These are phyloP conservation scores for Cladosporium oxysporum DNA, from an alignment of 2,329 filamentous ascomycete genomes.

Conservation along the genomic window DNA sequence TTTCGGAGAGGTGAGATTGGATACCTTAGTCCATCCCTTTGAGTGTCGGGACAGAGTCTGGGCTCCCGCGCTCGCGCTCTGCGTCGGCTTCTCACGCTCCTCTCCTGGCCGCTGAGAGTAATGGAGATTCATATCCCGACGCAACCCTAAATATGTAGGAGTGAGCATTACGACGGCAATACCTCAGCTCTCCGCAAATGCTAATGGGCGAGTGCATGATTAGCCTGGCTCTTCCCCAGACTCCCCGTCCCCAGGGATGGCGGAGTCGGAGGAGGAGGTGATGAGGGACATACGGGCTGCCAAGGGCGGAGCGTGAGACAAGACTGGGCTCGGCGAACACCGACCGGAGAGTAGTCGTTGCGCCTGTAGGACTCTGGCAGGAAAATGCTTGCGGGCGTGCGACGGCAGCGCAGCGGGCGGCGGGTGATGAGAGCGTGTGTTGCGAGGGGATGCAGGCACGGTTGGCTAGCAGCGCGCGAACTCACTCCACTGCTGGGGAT, in stretches of 20 bases:
- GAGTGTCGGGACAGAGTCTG: neutral
- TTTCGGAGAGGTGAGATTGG: neutral
- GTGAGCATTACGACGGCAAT: neutral
- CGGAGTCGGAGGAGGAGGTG: neutral
- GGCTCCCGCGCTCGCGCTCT: neutral
- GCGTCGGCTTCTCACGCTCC: neutral
- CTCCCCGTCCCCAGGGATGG: neutral
- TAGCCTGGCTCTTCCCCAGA: constrained; percentile 7
- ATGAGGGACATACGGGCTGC: constrained; percentile 17
- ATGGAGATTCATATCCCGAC: neutral
- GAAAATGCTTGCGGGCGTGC: neutral
- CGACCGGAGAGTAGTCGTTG: constrained; percentile 13
- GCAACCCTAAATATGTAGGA: neutral
- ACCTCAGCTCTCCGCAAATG: neutral
- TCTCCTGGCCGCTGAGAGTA: neutral
- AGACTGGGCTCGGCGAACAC: constrained; percentile 16
- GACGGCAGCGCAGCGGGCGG: neutral
- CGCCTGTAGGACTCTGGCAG: neutral
- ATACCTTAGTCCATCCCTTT: neutral
- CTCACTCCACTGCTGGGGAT: neutral
- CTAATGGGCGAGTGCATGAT: neutral
- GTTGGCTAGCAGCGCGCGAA: neutral
- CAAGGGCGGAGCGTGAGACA: constrained; percentile 11
- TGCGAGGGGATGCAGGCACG: neutral
- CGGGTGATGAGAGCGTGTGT: neutral